phyloP scores from a whole-genome alignment of 305 asterid genomes.

The Fraxinus greggii region DNA sequence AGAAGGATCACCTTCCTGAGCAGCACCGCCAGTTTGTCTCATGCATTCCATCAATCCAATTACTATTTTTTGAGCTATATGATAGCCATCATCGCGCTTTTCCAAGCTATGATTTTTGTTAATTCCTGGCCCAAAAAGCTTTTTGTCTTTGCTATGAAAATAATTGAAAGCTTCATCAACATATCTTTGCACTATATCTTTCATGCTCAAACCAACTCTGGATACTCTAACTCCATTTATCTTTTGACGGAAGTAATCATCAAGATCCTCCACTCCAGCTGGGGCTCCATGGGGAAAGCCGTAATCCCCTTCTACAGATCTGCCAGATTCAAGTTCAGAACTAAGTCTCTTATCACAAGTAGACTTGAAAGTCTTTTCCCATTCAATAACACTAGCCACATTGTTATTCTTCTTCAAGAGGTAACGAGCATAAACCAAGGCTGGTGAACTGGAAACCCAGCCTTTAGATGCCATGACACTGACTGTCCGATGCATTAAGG shows the following conservation, averaged over 20 bases:
- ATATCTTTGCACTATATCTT: slow-evolving; percentile 77
- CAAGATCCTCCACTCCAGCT: slow-evolving; percentile 89
- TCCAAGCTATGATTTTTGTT: slow-evolving; percentile 56
- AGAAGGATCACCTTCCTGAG: slow-evolving; percentile 98
- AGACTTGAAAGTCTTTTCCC: slow-evolving; percentile 82
- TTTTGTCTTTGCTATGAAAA: slow-evolving; percentile 70
- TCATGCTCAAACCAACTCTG: slow-evolving; percentile 87
- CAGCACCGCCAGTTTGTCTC: slow-evolving; percentile 99
- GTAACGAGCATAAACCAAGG: slow-evolving; percentile 65
- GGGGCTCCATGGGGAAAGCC: slow-evolving; percentile 89
- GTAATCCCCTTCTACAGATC: slow-evolving; percentile 72
- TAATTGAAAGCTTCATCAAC: slow-evolving; percentile 72
- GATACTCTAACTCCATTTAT: slow-evolving; percentile 73
- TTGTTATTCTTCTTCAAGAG: slow-evolving; percentile 70
- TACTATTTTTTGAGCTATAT: slow-evolving; percentile 78
- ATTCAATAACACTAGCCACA: slow-evolving; percentile 74
- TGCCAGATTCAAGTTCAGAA: slow-evolving; percentile 82
- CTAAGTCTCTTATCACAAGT: slow-evolving; percentile 74
- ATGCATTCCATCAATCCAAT: slow-evolving; percentile 91
- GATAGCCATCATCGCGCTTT: slow-evolving; percentile 68
- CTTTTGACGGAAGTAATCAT: slow-evolving; percentile 90
- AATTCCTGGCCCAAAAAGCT: slow-evolving; percentile 52
- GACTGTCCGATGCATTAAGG: slow-evolving; percentile 72
- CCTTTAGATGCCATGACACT: slow-evolving; percentile 70
- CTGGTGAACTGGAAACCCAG: slow-evolving; percentile 66